Base-by-base conservation (phyloP, 2,329 filamentous ascomycete genomes). In the Pseudogymnoascus sp. region DNA sequence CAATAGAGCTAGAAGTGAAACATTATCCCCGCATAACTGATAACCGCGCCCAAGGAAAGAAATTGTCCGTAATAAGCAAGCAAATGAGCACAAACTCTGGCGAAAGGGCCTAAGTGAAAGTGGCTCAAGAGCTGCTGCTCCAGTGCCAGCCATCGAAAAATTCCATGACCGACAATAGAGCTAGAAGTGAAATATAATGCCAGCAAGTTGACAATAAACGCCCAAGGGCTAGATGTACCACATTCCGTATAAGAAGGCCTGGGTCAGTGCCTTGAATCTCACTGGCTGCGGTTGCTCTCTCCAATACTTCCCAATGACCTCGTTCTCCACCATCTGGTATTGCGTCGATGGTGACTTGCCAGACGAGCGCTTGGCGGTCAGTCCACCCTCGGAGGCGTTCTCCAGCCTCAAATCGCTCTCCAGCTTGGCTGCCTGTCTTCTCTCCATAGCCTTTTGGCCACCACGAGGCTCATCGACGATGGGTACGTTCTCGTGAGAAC, bases 401-500 rank as follows among this genome's bases (percentile, higher is more conserved):
- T 61, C 62, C 22, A 50, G 50, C 16, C 43, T 43, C 28, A 62
- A 60, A 62, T 59, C 53, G 22, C 16, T 53, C 56, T 50, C 61
- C 28, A 64, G 60, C 62, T 62, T 61, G 16, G 61, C 63, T 5
- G 50, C 68, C 50, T 70, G 68, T 7, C 62, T 62, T 10, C 11
- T 59, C 62, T 75, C 73, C 24, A 72, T 67, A 33, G 70, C 78
- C 68, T 81, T 80, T 46, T 78, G 74, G 10, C 78, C 77, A 61
- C 74, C 68, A 61, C 75, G 68, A 73, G 78, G 72, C 70, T 82
- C 76, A 66, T 74, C 76, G 14, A 78, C 81, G 0, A 78, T 72
- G 0, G 77, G 71, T 3, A 78, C 68, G 64, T 80, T 74, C 70
- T 93, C 87, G 67, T 99, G 95, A 3, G 86, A 80, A 62, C 87